These are phyloP conservation scores for Carallia brachiata DNA, from an alignment of 345 rosid species.

Conservation along the genomic window DNA sequence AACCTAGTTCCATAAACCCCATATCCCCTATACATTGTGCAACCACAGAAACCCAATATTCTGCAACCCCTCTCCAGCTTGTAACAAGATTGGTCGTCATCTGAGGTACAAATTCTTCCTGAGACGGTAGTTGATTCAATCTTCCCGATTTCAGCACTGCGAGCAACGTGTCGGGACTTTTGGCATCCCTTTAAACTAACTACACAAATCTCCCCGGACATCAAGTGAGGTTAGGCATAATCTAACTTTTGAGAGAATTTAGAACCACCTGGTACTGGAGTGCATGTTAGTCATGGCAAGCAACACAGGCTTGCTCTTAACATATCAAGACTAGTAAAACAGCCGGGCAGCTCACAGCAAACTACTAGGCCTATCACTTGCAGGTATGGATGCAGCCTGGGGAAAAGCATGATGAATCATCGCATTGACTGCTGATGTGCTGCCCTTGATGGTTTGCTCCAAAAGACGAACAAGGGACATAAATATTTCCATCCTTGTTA, in stretches of 20 bases:
- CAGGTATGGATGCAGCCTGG: slow-evolving; percentile 44
- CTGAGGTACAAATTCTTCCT: too few species aligned
- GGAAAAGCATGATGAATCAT: slow-evolving; percentile 44
- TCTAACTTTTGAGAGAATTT: slow-evolving; percentile 21
- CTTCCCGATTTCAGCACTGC: background rate
- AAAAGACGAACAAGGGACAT: slow-evolving; percentile 78
- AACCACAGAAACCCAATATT: slow-evolving; percentile 9
- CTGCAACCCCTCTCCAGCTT: slow-evolving; percentile 12
- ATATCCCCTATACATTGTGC: slow-evolving; percentile 29
- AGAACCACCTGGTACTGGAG: slow-evolving; percentile 34
- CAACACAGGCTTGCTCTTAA: slow-evolving; percentile 49
- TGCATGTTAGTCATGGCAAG: slow-evolving; percentile 62
- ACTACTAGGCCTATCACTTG: slow-evolving; percentile 51
- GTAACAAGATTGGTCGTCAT: background rate
- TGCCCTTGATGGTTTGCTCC: slow-evolving; percentile 70
- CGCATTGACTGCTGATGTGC: slow-evolving; percentile 34
- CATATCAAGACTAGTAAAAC: slow-evolving; percentile 33
- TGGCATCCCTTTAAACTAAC: slow-evolving; percentile 11
- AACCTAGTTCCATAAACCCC: slow-evolving; percentile 23
- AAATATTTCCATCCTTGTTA: slow-evolving; percentile 90
- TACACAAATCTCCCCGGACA: slow-evolving; percentile 5
- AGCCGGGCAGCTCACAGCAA: slow-evolving; percentile 36
- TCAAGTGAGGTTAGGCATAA: slow-evolving; percentile 11
- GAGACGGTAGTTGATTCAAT: slow-evolving; percentile 1
- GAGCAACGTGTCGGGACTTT: slow-evolving; percentile 3